Evolutionary conservation across 495 filamentous ascomycete genomes (phyloP), one percentile per base, ranked within the genome.

Genomic region (Letharia columbiana): DNA sequence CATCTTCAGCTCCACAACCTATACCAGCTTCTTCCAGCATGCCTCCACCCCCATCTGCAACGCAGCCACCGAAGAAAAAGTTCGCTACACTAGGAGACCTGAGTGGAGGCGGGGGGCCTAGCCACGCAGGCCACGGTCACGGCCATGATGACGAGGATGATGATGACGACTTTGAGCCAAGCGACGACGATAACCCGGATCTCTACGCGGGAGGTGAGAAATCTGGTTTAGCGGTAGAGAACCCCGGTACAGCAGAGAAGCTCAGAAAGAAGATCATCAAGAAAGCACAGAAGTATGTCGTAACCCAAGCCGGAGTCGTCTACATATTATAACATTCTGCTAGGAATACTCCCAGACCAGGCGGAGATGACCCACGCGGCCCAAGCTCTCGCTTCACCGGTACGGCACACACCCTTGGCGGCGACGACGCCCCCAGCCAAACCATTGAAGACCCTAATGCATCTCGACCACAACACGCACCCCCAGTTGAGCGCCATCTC

Each of bases 181-280:
- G 87, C 42, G 83, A 83, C 8, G 78, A 86, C 35, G 79, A 81
- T 44, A 84, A 87, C 10, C 85, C 91, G 64, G 91, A 97, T 73
- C 82, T 96, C 60, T 98, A 95, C 74, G 89, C 94, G 11, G 94
- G 94, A 61, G 94, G 94, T 57, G 94, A 96, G 79, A 98, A 98
- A 78, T 96, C 92, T 33, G 95, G 92, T 9, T 77, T 98, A 40
- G 95, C 94, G 4, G 92, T 98, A 63, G 91, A 97, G 74, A 92
- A 98, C 73, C 94, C 94, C 0, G 12, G 20, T n/a, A 23, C 31
- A 10, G 54, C 54, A 23, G 80, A 83, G 61, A 89, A 88, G 66
- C 77, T 87, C 20, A 84, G 85, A 71, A 84, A 84, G 73, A 85
- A 94, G 73, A 91, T 98, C 63, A 77, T 98, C 31, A 85, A 91